phyloP scores from a whole-genome alignment of 768 basidiomycete species.

The Punctularia strigosozonata region DNA sequence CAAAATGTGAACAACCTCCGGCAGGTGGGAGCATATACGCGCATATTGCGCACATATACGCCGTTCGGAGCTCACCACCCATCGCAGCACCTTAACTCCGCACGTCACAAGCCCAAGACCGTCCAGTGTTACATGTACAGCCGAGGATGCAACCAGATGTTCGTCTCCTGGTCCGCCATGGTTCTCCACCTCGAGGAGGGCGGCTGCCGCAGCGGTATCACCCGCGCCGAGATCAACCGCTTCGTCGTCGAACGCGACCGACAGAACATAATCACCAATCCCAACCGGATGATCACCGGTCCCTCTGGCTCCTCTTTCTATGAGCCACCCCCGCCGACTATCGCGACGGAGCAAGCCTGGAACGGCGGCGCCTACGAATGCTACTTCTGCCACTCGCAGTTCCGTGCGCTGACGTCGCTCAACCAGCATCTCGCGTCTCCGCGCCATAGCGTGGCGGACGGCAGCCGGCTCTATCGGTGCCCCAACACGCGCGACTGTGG shows the following conservation, averaged over 20 bases:
- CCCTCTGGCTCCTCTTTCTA: constrained; percentile 8
- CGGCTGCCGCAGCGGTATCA: constrained; percentile 37
- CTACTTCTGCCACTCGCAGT: constrained; percentile 42
- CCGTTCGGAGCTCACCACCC: too few species aligned
- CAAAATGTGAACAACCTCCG: constrained; percentile 24
- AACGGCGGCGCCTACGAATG: constrained; percentile 44
- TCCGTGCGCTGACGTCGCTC: constrained; percentile 28
- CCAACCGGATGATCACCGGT: constrained; percentile 35
- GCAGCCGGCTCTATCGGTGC: too few species aligned
- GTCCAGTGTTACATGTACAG: constrained; percentile 26
- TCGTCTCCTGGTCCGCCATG: constrained; percentile 43
- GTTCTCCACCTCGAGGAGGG: constrained; percentile 55
- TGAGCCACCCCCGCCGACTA: constrained; percentile 20
- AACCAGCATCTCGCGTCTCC: constrained; percentile 60
- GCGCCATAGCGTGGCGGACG: constrained; percentile 34
- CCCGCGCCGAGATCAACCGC: constrained; percentile 25
- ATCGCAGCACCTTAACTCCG: constrained; percentile 40
- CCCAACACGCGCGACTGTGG: constrained; percentile 30
- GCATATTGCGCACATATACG: not conserved
- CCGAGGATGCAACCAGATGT: constrained; percentile 30
- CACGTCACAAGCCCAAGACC: constrained; percentile 31
- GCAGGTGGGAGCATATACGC: constrained; percentile 6
- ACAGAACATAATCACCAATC: constrained; percentile 40
- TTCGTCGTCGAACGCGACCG: constrained; percentile 32
- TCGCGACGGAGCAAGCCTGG: constrained; percentile 20